Evolutionary conservation across 805 yeast genomes (phyloP).

Genomic region (Metschnikowia cerradonensis): DNA sequence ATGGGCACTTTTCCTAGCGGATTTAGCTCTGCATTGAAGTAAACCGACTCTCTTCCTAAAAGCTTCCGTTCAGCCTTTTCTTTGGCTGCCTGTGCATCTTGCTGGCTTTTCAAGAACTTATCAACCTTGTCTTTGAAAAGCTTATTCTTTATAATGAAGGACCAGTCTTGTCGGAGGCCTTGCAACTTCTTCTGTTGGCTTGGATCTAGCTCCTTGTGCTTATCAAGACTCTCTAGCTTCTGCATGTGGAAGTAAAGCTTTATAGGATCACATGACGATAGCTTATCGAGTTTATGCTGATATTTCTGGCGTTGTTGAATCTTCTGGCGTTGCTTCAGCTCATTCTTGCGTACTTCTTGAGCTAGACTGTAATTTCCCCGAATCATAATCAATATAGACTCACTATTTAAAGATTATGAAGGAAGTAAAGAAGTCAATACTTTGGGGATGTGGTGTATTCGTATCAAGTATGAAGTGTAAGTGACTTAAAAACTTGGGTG

Average conservation of each 20-base stretch:
- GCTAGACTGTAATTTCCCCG: slow-evolving; percentile 33
- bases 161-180: slow-evolving; percentile 38
- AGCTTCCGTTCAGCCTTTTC: slow-evolving; percentile 22
- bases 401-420: not conserved
- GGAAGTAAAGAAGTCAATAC: not conserved
- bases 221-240: slow-evolving; percentile 21
- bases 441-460: not conserved
- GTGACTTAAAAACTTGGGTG: not conserved
- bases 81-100: slow-evolving; percentile 17
- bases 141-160: slow-evolving; percentile 31
- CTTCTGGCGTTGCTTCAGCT: slow-evolving; percentile 31
- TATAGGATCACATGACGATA: slow-evolving; percentile 33
- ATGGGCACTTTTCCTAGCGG: slow-evolving; percentile 54
- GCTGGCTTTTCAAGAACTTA: slow-evolving; percentile 20
- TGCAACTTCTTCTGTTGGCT: slow-evolving; percentile 21
- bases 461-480: not conserved
- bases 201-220: slow-evolving; percentile 10
- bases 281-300: slow-evolving; percentile 23
- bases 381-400: slow-evolving; percentile 16
- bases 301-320: slow-evolving; percentile 36
- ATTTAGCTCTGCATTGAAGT: slow-evolving; percentile 64
- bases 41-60: slow-evolving; percentile 49
- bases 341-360: slow-evolving; percentile 34
- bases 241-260: slow-evolving; percentile 28
- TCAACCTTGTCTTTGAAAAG: slow-evolving; percentile 30